Percentiles rank a stretch among this genome's conserved stretches.
Conservation (phyloP, 2,329 filamentous ascomycete genomes). For the Xylariaceae sp. region DNA sequence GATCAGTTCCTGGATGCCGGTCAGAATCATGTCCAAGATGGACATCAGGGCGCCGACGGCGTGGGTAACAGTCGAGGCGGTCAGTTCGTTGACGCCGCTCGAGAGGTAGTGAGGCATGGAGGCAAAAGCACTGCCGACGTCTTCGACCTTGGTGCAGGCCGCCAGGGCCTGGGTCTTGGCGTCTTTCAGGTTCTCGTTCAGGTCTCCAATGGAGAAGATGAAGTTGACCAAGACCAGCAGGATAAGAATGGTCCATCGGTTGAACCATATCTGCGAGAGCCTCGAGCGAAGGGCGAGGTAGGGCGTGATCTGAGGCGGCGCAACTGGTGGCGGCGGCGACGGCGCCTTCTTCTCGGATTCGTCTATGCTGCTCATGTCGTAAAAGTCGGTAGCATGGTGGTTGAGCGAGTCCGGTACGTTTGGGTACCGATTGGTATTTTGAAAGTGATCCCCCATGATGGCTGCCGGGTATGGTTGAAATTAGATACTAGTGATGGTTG, state of each 20-base stretch:
- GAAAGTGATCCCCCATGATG: too few species aligned
- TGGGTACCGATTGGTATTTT: too few species aligned
- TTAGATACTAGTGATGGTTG: too few species aligned
- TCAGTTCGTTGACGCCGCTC: constrained; percentile 77
- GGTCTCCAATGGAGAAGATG: constrained; percentile 64
- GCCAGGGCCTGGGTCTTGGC: constrained; percentile 77
- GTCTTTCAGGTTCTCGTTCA: constrained; percentile 66
- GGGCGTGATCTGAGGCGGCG: constrained; percentile 69
- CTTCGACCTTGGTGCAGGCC: constrained; percentile 87
- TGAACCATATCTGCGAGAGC: constrained; percentile 94
- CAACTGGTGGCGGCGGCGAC: too few species aligned
- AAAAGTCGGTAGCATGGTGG: constrained; percentile 17
- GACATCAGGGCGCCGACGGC: constrained; percentile 73
- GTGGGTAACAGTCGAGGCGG: constrained; percentile 70
- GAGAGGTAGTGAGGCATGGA: constrained; percentile 97
- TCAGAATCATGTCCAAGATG: constrained; percentile 71
- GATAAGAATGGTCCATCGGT: constrained; percentile 89
- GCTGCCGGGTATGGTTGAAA: too few species aligned
- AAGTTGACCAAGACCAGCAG: constrained; percentile 77
- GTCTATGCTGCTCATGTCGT: constrained; percentile 20
- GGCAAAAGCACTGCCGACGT: constrained; percentile 88
- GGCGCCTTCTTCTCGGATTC: too few species aligned
- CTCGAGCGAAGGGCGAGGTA: constrained; percentile 86
- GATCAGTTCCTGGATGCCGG: constrained; percentile 77
- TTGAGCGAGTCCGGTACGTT: constrained; percentile 25